phyloP scores from a whole-genome alignment of 768 basidiomycete species.

The Mycena metata region DNA sequence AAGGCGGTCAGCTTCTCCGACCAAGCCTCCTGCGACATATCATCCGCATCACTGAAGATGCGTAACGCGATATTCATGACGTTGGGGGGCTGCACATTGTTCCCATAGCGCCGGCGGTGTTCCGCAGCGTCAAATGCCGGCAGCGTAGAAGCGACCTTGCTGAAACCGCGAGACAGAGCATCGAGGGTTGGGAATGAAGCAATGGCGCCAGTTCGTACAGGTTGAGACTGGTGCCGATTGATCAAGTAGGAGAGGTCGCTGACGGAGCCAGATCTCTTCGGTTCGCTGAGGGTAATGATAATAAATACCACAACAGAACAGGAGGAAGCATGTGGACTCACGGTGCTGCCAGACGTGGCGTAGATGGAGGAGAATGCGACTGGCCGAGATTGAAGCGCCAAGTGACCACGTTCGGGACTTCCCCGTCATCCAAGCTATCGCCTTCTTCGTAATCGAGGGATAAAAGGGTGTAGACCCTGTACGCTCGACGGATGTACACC shows the following conservation, averaged over 20 bases:
- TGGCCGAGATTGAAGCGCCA: slow-evolving; percentile 98
- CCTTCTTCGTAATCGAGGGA: slow-evolving; percentile 97
- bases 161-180: slow-evolving; percentile 79
- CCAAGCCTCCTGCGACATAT: slow-evolving; percentile 83
- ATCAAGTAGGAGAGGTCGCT: slow-evolving; percentile 97
- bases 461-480: slow-evolving; percentile 92
- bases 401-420: slow-evolving; percentile 82
- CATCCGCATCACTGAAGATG: slow-evolving; percentile 85
- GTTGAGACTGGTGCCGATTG: slow-evolving; percentile 87
- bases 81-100: slow-evolving; percentile 83
- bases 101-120: slow-evolving; percentile 81
- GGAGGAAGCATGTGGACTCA: slow-evolving; percentile 43
- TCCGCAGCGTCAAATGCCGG: slow-evolving; percentile 82
- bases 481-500: slow-evolving; percentile 95
- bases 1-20: slow-evolving; percentile 78
- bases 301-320: not conserved
- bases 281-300: slow-evolving; percentile 53
- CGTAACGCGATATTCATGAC: slow-evolving; percentile 96
- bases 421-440: slow-evolving; percentile 85
- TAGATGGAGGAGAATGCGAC: slow-evolving; percentile 87
- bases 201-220: slow-evolving; percentile 90
- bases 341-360: slow-evolving; percentile 74
- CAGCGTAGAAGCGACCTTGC: slow-evolving; percentile 77
- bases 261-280: slow-evolving; percentile 85
- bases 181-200: slow-evolving; percentile 87